Conservation (phyloP, 176 grass and related monocot species). For the Juncus inflexus region DNA sequence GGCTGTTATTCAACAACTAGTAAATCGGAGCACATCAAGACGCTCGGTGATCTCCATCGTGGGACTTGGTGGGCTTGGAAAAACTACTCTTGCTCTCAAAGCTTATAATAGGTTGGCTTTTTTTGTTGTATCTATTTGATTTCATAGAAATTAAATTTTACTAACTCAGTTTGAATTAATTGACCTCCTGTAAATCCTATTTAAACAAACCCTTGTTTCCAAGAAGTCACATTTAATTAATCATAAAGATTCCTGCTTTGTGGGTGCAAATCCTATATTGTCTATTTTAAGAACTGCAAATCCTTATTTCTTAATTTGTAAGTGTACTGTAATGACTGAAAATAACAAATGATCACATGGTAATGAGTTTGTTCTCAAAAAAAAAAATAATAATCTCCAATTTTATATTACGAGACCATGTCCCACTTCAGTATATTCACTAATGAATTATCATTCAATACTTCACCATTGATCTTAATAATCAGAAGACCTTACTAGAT, state of each 20-base stretch:
- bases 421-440: not conserved
- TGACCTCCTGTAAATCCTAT: too few species aligned
- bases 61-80: conserved; percentile 6
- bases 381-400: not conserved
- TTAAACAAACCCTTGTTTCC: too few species aligned
- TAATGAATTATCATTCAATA: not conserved
- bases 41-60: conserved; percentile 2
- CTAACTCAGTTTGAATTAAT: too few species aligned
- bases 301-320: too few species aligned
- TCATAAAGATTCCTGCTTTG: too few species aligned
- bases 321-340: too few species aligned
- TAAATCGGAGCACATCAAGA: not conserved
- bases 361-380: not conserved
- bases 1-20: not conserved
- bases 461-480: not conserved
- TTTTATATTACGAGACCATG: not conserved
- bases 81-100: conserved; percentile 8
- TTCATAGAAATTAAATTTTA: too few species aligned
- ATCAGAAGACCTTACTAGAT: not conserved
- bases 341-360: too few species aligned
- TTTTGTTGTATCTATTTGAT: not conserved
- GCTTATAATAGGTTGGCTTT: conserved; percentile 15
- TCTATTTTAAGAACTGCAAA: too few species aligned
- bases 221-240: too few species aligned
- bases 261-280: too few species aligned